Base-by-base conservation (phyloP, 495 filamentous ascomycete genomes). In the Lasiosphaeris hirsuta region DNA sequence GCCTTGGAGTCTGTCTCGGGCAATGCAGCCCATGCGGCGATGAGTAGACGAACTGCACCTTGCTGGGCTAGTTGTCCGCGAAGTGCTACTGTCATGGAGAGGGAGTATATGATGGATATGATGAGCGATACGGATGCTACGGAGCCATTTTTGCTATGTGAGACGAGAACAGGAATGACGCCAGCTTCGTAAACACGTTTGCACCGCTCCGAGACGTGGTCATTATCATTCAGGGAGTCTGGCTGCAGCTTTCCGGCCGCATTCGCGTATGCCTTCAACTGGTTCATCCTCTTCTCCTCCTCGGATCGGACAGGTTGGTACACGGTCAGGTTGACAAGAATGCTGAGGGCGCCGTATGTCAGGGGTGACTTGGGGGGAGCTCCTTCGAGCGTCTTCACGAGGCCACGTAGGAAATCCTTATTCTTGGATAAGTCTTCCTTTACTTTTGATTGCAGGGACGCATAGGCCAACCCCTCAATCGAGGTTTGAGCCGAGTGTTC, bases 251-350 rank as follows among this genome's bases (percentile, higher is more conserved):
- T 80, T 54, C 86, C 84, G 5, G 84, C 83, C 8, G 90, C 86
- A 64, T 96, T 90, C 17, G 94, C 92, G 64, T 97, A 97, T 2
- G 90, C 86, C 73, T 95, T 97, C 30, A 97, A 82, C 63, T 99
- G 86, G 1, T 80, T 79, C 68, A 99, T 87, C 55, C 88, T 87
- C 75, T 92, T 94, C 68, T 97, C 87, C 66, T 97, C 94, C 63
- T 96, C 93, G 10, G 90, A 86, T 15, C 90, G 75, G n/a, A 74
- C 71, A 11, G 91, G 92, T 42, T 83, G 81, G 64, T 96, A 97
- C 10, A 80, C 75, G 39, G 90, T 96, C 40, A 99, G 76, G 67
- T 97, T 95, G 41, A 81, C 67, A 45, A 97, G 74, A 17, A 96
- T 83, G 67, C 87, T 96, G 55, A 99, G 75, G 19, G 85, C 89